Percentiles rank a stretch among this genome's conserved stretches.
Evolutionary conservation across 2,329 filamentous ascomycete genomes (phyloP).

Genomic region (Dactylellina haptotyla): DNA sequence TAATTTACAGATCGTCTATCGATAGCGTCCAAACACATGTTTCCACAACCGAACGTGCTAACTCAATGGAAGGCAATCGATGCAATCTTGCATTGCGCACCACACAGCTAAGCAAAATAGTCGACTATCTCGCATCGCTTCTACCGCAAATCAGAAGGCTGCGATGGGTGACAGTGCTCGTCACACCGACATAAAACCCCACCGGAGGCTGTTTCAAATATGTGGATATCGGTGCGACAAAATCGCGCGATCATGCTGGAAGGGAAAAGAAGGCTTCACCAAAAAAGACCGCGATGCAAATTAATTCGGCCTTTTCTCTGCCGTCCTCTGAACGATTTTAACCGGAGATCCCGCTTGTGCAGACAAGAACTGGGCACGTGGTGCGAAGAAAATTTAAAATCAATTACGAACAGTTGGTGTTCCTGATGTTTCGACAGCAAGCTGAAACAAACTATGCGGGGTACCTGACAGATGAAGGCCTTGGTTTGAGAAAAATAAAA

Average conservation of each 20-base stretch:
- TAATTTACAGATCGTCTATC: slow-evolving; percentile 43
- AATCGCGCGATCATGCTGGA: slow-evolving; percentile 53
- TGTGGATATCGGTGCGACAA: slow-evolving; percentile 49
- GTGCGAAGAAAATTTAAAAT: slow-evolving; percentile 8
- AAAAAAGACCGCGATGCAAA: neutral
- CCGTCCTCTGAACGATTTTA: slow-evolving; percentile 37
- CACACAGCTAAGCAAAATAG: no score
- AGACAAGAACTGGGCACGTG: slow-evolving; percentile 25
- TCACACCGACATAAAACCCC: neutral
- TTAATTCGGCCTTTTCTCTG: no score
- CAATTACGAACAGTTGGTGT: neutral
- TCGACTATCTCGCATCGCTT: no score
- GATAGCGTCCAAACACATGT: slow-evolving; percentile 31
- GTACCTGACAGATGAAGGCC: slow-evolving; percentile 13
- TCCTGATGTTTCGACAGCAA: slow-evolving; percentile 4
- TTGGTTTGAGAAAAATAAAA: slow-evolving; percentile 22
- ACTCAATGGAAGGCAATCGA: slow-evolving; percentile 17
- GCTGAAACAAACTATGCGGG: slow-evolving; percentile 31
- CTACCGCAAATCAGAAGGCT: neutral
- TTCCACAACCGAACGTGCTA: slow-evolving; percentile 29
- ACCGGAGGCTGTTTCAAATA: slow-evolving; percentile 35
- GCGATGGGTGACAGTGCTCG: neutral
- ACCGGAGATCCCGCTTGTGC: slow-evolving; percentile 28
- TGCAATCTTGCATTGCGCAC: neutral
- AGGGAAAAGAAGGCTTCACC: slow-evolving; percentile 1